These are phyloP conservation scores for Nigrograna mackinnonii DNA, from an alignment of 2,329 filamentous ascomycete species.

Conservation along the genomic window DNA sequence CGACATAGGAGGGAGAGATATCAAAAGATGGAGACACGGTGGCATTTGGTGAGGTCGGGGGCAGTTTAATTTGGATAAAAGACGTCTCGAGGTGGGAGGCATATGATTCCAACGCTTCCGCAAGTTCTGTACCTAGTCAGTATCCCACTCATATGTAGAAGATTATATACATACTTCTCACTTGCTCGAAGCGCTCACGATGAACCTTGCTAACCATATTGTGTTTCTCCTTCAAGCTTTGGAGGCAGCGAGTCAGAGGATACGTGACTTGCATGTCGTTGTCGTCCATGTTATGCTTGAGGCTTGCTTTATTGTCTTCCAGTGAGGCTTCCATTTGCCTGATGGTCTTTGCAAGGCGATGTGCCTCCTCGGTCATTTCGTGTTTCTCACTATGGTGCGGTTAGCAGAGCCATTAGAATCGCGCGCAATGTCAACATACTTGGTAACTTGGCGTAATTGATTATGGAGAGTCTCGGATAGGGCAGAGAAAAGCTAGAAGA, in stretches of 20 bases:
- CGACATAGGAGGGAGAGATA: slow-evolving; percentile 86
- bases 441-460: slow-evolving; percentile 81
- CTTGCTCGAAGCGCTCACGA: slow-evolving; percentile 90
- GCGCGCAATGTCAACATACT: slow-evolving; percentile 46
- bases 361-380: slow-evolving; percentile 85
- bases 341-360: slow-evolving; percentile 81
- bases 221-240: slow-evolving; percentile 84
- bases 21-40: slow-evolving; percentile 84
- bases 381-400: slow-evolving; percentile 73
- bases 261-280: slow-evolving; percentile 77
- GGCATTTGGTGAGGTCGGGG: slow-evolving; percentile 77
- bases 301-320: slow-evolving; percentile 70
- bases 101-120: slow-evolving; percentile 91
- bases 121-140: slow-evolving; percentile 68
- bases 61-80: slow-evolving; percentile 83
- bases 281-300: slow-evolving; percentile 66
- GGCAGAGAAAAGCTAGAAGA: slow-evolving; percentile 77
- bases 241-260: slow-evolving; percentile 79
- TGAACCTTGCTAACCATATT: slow-evolving; percentile 78
- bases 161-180: slow-evolving; percentile 71
- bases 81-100: slow-evolving; percentile 91
- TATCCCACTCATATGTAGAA: not conserved
- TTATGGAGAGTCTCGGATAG: slow-evolving; percentile 90
- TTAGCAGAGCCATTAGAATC: slow-evolving; percentile 8
- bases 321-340: slow-evolving; percentile 92